phyloP scores from a whole-genome alignment of 1,284 basidiomycete species.

The Laetiporus sulphureus region DNA sequence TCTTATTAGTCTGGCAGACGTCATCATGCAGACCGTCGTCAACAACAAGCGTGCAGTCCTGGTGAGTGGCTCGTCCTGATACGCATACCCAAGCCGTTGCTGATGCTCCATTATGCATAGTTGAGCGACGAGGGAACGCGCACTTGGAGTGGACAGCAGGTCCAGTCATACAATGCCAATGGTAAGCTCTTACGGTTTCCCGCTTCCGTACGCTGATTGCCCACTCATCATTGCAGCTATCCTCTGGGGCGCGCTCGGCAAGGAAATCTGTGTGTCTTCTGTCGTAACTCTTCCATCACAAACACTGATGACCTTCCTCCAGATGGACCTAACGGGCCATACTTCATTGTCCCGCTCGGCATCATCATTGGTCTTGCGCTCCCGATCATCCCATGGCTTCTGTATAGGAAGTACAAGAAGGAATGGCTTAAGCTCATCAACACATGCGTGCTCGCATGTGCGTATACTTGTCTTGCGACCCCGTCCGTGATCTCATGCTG shows the following conservation, averaged over 20 bases:
- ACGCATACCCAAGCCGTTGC: too few species aligned
- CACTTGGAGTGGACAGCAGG: slow-evolving; percentile 44
- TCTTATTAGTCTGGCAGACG: slow-evolving; percentile 5
- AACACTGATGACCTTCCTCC: background rate
- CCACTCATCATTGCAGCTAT: slow-evolving; percentile 27
- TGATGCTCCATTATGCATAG: too few species aligned
- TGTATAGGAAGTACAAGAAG: slow-evolving; percentile 40
- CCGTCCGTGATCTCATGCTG: too few species aligned
- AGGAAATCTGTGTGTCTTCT: slow-evolving; percentile 22
- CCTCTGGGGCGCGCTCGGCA: slow-evolving; percentile 49
- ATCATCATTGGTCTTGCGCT: slow-evolving; percentile 42
- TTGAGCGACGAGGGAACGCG: slow-evolving; percentile 37
- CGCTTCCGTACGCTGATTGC: background rate
- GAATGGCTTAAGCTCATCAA: slow-evolving; percentile 38
- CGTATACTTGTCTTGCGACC: slow-evolving; percentile 27
- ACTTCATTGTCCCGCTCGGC: slow-evolving; percentile 7
- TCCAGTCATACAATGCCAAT: slow-evolving; percentile 39
- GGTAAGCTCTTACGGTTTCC: slow-evolving; percentile 14
- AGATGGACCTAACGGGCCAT: slow-evolving; percentile 36
- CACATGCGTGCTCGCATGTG: slow-evolving; percentile 40
- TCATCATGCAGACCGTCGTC: slow-evolving; percentile 24
- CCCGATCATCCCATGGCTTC: slow-evolving; percentile 47
- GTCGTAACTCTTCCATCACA: slow-evolving; percentile 9
- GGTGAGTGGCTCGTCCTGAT: slow-evolving; percentile 4
- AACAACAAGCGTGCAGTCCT: slow-evolving; percentile 19